Conservation (phyloP, 2,329 filamentous ascomycete species). For the Penicillium sp. region DNA sequence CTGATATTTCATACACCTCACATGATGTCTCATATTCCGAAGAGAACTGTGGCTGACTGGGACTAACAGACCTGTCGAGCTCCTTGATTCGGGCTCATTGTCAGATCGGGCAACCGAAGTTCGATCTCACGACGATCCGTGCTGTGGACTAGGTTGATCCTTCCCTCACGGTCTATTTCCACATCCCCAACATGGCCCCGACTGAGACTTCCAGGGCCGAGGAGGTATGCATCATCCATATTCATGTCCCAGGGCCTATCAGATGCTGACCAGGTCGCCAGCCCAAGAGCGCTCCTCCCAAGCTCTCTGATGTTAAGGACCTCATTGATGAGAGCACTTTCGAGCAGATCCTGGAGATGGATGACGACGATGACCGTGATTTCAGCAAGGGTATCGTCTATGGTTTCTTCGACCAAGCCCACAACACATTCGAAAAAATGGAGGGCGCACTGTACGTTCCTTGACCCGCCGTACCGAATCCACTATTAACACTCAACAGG, state of each 20-base stretch:
- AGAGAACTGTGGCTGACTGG: not conserved
- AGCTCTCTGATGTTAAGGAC: constrained; percentile 62
- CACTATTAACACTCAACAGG: constrained; percentile 43
- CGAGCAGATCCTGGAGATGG: constrained; percentile 96
- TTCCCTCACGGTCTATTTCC: not conserved
- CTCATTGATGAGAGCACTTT: constrained; percentile 77
- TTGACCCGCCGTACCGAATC: not conserved
- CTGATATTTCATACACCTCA: not conserved
- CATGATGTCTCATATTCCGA: not conserved
- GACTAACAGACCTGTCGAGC: not conserved
- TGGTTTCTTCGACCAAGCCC: constrained; percentile 88
- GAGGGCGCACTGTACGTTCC: constrained; percentile 69
- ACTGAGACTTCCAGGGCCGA: constrained; percentile 26
- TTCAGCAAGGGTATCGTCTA: constrained; percentile 86
- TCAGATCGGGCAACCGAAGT: constrained; percentile 6
- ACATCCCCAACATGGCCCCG: constrained; percentile 24
- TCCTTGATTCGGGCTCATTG: constrained; percentile 1
- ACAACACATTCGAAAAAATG: constrained; percentile 81
- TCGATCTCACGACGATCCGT: constrained; percentile 5
- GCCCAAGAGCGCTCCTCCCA: constrained; percentile 47
- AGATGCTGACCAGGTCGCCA: constrained; percentile 8
- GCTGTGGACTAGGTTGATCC: constrained; percentile 5
- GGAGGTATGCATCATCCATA: not conserved
- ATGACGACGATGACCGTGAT: constrained; percentile 79
- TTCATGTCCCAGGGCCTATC: not conserved